Evolutionary conservation across 306 rosid genomes (phyloP), one percentile per base, ranked within the genome.

Genomic region (Biancaea sappan): DNA sequence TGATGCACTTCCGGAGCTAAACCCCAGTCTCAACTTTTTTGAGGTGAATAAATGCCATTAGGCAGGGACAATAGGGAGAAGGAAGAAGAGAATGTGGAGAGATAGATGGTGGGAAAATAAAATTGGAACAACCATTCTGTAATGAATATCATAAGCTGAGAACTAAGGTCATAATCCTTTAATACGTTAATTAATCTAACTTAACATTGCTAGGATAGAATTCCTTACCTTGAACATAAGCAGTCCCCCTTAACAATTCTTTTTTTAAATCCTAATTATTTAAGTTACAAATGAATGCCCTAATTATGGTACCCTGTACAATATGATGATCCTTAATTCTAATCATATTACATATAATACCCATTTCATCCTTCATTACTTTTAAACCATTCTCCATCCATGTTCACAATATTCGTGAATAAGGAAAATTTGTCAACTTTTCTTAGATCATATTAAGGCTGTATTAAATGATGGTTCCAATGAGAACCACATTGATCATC

Each of bases 1-100:
- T 63, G 51, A 66, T 58, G 57, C 25, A 16, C 67, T 63, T 66
- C n/a, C n/a, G n/a, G n/a, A n/a, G n/a, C n/a, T n/a, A n/a, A 35
- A 15, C 37, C 57, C 13, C 4, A 43, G 32, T 48, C 18, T 32
- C 50, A 22, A 4, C 63, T 26, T 58, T 77, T 46, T 40, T 50
- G 24, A 28, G 62, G n/a, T 26, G 60, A 44, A 54, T 32, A 8
- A 59, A 37, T 32, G 47, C 29, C 52, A 9, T 47, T 73, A 37
- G 68, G 68, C 46, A 8, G 70, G 25, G 74, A 43, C 16, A 25
- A 32, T 31, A 22, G 29, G 47, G 64, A 28, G 44, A 58, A 37
- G 66, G 57, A 52, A 40, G 66, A 53, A 38, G 57, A n/a, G 16
- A 65, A 28, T 75, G 14, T 1, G 31, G 46, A 50, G 21, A 41